A percentile compares a stretch with the other conserved stretches of the same genome.
Conservation (phyloP, 495 filamentous ascomycete genomes). For the Glutinoglossum americanum region DNA sequence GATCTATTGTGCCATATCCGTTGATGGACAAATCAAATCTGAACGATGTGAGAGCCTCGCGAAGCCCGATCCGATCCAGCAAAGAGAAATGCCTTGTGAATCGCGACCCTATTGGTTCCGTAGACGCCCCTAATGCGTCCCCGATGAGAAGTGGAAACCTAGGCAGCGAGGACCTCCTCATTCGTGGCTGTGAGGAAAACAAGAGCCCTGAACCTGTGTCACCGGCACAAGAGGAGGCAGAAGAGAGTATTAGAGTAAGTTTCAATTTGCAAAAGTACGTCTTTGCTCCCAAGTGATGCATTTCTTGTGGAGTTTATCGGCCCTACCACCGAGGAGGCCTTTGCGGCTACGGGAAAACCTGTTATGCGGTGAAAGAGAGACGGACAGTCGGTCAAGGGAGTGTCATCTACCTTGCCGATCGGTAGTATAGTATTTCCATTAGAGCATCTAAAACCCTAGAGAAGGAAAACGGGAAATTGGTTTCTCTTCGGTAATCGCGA, state of each 20-base stretch:
- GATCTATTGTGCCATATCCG: conserved; percentile 17
- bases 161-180: conserved; percentile 59
- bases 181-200: conserved; percentile 48
- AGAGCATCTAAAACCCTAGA: no score
- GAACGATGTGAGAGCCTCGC: not conserved
- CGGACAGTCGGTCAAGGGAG: no score
- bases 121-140: not conserved
- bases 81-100: not conserved
- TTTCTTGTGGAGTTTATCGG: not conserved
- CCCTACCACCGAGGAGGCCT: no score
- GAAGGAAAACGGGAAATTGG: no score
- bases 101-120: not conserved
- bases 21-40: not conserved
- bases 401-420: no score
- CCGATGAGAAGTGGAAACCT: conserved; percentile 5
- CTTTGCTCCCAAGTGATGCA: conserved; percentile 20
- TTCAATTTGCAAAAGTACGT: conserved; percentile 26
- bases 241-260: not conserved
- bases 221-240: conserved; percentile 7
- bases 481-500: no score
- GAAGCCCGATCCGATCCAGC: no score
- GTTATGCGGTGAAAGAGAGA: no score
- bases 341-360: not conserved
- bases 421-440: no score
- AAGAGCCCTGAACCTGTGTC: conserved; percentile 13